A percentile compares a stretch with the other conserved stretches of the same genome.
phyloP scores from a whole-genome alignment of 768 basidiomycete species.

The Boletus subparvulus region DNA sequence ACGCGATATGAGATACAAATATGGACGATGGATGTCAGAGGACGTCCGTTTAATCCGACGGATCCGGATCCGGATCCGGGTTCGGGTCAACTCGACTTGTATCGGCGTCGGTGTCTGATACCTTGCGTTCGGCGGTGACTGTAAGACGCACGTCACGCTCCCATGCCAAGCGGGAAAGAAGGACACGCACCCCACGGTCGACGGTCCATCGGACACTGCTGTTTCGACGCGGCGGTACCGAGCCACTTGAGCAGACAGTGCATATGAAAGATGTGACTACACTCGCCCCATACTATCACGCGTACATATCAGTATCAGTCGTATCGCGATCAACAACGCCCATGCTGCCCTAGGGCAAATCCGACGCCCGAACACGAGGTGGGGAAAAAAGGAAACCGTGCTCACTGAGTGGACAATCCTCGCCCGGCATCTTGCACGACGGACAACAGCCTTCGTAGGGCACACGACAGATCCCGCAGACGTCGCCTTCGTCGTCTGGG shows the following conservation, averaged over 20 bases:
- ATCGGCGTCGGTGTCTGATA: constrained; percentile 22
- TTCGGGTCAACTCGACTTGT: not conserved
- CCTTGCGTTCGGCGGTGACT: constrained; percentile 58
- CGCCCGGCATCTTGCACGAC: constrained; percentile 93
- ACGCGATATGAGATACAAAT: not conserved
- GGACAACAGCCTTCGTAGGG: constrained; percentile 96
- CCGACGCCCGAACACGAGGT: too few species aligned
- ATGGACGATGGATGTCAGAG: not conserved
- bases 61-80: too few species aligned
- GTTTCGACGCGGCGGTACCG: constrained; percentile 82
- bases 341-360: not conserved
- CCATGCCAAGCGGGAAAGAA: not conserved
- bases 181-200: constrained; percentile 78
- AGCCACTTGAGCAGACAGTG: constrained; percentile 98
- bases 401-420: constrained; percentile 90
- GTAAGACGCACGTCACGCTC: not conserved
- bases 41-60: not conserved
- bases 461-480: constrained; percentile 88
- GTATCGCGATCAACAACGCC: not conserved
- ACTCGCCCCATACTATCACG: constrained; percentile 94
- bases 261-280: constrained; percentile 97
- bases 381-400: constrained; percentile 5
- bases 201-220: constrained; percentile 98
- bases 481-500: constrained; percentile 53
- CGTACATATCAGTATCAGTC: not conserved